These are phyloP conservation scores for Ogataea degrootiae DNA, from an alignment of 805 yeast genomes.

Conservation along the genomic window DNA sequence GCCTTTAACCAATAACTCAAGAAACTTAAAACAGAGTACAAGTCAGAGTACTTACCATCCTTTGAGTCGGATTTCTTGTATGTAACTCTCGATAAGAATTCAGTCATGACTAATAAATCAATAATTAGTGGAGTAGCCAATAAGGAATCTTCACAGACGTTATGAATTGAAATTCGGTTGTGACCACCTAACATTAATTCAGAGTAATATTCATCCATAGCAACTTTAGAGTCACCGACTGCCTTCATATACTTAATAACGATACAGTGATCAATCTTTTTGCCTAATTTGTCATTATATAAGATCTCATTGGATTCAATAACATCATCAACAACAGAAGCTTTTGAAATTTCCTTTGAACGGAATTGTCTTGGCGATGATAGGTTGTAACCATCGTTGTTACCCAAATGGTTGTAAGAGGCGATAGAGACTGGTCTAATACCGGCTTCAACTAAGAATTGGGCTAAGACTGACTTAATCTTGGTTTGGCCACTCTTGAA, in stretches of 20 bases:
- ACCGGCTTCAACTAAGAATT: constrained; percentile 95
- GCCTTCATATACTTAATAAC: constrained; percentile 93
- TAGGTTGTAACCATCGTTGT: constrained; percentile 91
- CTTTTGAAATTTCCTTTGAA: constrained; percentile 91
- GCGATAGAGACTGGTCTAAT: constrained; percentile 92
- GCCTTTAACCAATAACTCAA: constrained; percentile 96
- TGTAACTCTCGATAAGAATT: constrained; percentile 80
- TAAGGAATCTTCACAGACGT: constrained; percentile 93
- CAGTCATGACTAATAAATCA: constrained; percentile 85
- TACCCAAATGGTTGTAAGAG: constrained; percentile 93
- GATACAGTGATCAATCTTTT: constrained; percentile 85
- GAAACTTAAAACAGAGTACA: constrained; percentile 83
- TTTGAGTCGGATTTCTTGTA: constrained; percentile 55
- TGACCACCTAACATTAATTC: constrained; percentile 98
- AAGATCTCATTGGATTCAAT: constrained; percentile 80
- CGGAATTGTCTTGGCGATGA: constrained; percentile 90
- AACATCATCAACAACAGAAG: constrained; percentile 91
- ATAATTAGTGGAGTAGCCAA: constrained; percentile 93
- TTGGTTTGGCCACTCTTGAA: constrained; percentile 97
- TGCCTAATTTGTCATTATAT: constrained; percentile 75
- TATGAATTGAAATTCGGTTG: constrained; percentile 88
- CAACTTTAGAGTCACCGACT: constrained; percentile 94
- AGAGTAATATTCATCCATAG: constrained; percentile 97
- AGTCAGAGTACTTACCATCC: constrained; percentile 44
- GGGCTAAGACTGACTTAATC: constrained; percentile 93